Conservation (phyloP, 1,284 basidiomycete genomes). For the Tilletia setariae region DNA sequence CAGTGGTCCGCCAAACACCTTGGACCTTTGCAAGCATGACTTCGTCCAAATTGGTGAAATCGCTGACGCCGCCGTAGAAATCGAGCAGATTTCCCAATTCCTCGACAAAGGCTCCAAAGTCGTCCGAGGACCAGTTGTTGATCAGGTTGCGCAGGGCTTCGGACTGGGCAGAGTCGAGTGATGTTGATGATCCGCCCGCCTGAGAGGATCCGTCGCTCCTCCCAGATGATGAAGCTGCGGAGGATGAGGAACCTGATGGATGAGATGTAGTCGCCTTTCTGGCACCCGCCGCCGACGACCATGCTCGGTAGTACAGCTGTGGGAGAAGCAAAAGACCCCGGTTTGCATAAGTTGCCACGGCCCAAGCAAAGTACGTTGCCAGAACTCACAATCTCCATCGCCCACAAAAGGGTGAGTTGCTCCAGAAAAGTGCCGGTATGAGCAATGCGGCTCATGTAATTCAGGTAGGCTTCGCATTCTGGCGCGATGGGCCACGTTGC, state of each 20-base stretch:
- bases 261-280: background rate
- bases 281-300: slow-evolving; percentile 58
- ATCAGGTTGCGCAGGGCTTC: slow-evolving; percentile 16
- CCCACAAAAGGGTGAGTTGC: slow-evolving; percentile 69
- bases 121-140: slow-evolving; percentile 65
- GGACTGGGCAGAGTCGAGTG: background rate
- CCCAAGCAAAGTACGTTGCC: slow-evolving; percentile 15
- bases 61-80: slow-evolving; percentile 29
- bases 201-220: background rate
- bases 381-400: slow-evolving; percentile 67
- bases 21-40: background rate
- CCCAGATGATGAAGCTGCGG: background rate
- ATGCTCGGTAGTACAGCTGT: slow-evolving; percentile 65
- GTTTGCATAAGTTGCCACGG: background rate
- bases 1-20: slow-evolving; percentile 15
- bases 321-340: slow-evolving; percentile 22
- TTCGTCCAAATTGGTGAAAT: background rate
- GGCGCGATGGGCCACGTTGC: background rate
- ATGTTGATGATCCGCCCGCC: background rate
- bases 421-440: slow-evolving; percentile 62
- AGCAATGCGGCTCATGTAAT: slow-evolving; percentile 65
- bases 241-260: background rate
- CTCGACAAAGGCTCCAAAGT: slow-evolving; percentile 65
- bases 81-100: slow-evolving; percentile 63
- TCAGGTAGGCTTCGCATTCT: slow-evolving; percentile 62